These are phyloP conservation scores for Fusarium citri DNA, from an alignment of 2,329 filamentous ascomycete genomes.

Conservation along the genomic window DNA sequence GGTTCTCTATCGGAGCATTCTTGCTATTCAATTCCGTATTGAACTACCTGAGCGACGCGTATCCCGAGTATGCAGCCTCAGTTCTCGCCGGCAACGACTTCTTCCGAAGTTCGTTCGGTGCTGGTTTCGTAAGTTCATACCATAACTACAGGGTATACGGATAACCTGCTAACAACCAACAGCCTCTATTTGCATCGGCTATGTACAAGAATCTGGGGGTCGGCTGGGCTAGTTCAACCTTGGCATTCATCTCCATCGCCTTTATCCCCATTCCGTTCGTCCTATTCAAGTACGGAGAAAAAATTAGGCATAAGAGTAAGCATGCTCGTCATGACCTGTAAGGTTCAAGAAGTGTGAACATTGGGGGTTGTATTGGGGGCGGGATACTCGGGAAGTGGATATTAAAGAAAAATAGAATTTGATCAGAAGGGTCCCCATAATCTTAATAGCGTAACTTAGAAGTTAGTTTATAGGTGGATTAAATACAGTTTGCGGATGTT, in stretches of 20 bases:
- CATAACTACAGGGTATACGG: fast-evolving
- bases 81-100: conserved; percentile 6
- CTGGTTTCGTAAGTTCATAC: background rate
- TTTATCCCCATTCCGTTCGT: conserved; percentile 15
- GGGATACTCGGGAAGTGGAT: background rate
- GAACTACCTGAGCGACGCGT: conserved; percentile 22
- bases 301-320: background rate
- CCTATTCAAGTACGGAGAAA: background rate
- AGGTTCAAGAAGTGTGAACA: background rate
- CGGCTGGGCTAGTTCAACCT: background rate
- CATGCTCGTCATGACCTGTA: background rate
- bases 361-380: background rate
- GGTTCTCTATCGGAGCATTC: conserved; percentile 4
- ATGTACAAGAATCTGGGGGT: conserved; percentile 12
- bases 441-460: background rate
- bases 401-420: background rate
- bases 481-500: background rate
- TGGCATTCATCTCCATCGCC: background rate
- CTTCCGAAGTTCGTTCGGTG: conserved; percentile 12
- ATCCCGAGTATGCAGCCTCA: conserved; percentile 11
- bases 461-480: background rate
- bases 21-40: conserved; percentile 15
- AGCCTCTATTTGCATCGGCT: background rate
- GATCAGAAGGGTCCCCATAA: background rate
- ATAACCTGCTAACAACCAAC: background rate